Percentiles rank a stretch among this genome's conserved stretches.
phyloP scores from a whole-genome alignment of 164 flowering plant species.

The Stephania cephalantha region DNA sequence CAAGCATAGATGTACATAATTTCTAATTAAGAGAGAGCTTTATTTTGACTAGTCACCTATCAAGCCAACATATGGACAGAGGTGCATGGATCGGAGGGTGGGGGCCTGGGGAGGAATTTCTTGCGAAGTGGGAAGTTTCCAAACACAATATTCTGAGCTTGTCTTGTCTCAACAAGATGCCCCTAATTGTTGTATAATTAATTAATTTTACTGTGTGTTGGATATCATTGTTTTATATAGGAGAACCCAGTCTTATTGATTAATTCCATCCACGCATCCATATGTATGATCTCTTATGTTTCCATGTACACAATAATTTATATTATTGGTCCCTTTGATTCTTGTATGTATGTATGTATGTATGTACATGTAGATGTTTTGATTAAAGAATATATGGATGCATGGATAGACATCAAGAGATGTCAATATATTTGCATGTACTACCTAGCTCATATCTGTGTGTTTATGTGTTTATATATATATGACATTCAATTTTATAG shows the following conservation, averaged over 20 bases:
- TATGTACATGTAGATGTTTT: too few species aligned
- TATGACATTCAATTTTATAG: background rate
- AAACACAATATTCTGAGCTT: conserved; percentile 24
- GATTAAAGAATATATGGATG: background rate
- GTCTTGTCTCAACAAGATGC: conserved; percentile 16
- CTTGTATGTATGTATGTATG: background rate
- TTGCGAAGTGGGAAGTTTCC: conserved; percentile 17
- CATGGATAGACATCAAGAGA: background rate
- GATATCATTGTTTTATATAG: conserved; percentile 6
- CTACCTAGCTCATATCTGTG: background rate
- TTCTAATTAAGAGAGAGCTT: background rate
- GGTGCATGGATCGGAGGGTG: conserved; percentile 6
- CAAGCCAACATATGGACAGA: conserved; percentile 8
- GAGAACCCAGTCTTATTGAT: background rate
- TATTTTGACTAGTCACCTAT: conserved; percentile 8
- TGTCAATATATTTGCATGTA: background rate
- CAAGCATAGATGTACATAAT: background rate
- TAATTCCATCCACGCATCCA: conserved; percentile 7
- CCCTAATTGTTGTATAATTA: background rate
- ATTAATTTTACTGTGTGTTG: conserved; percentile 11
- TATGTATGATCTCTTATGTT: conserved; percentile 1
- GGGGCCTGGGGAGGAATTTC: conserved; percentile 14
- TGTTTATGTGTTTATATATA: background rate
- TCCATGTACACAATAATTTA: background rate
- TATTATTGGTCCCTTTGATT: background rate